Base-by-base conservation (phyloP, 2,329 filamentous ascomycete species). In the Anisogramma anomala region DNA sequence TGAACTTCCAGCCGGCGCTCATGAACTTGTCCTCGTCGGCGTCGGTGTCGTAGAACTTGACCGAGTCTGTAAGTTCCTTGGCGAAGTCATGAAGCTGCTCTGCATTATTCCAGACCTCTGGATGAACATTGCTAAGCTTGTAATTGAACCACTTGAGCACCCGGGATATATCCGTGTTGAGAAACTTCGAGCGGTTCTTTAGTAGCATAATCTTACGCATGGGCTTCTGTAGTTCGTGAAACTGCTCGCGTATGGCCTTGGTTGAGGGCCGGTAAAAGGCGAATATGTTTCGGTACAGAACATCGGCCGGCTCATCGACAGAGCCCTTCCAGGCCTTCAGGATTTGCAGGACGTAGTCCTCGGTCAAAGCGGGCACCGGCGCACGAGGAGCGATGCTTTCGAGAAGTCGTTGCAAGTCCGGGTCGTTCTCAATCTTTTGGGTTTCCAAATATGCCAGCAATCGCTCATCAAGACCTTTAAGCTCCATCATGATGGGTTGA, bases 1-100 rank as follows among this genome's bases (percentile, higher is more conserved):
- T 34, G 13, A 53, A 46, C 17, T 48, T 53, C 42, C 51, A 59
- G 10, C 53, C 51, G 1, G 36, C 46, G 30, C 43, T 38, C 30
- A 40, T 25, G 4, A 33, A 20, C 5, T 43, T 35, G 4, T 31
- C 27, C 10, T 43, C 35, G n/a, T 40, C 32, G 5, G 41, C 39
- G 4, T 33, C 36, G 11, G 26, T 45, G 18, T 42, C 36, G 31
- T 47, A 44, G n/a, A 36, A 37, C 10, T 31, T 26, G 22, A 48
- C 28, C 9, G 38, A 33, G 23, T 36, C 27, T 10, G 25, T 40
- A 10, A 47, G 41, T 15, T 19, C 20, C 8, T 43, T 41, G 13
- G 43, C 32, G 27, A 18, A n/a, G 33, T 22, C 14, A 2, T 37
- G 37, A 6, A 48, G 31, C 3, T 18, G 15, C 27, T 47, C 41